A percentile compares a stretch with the other conserved stretches of the same genome.
These are phyloP conservation scores for Dothideomycetidae sp. DNA, from an alignment of 2,329 filamentous ascomycete species.

Conservation along the genomic window DNA sequence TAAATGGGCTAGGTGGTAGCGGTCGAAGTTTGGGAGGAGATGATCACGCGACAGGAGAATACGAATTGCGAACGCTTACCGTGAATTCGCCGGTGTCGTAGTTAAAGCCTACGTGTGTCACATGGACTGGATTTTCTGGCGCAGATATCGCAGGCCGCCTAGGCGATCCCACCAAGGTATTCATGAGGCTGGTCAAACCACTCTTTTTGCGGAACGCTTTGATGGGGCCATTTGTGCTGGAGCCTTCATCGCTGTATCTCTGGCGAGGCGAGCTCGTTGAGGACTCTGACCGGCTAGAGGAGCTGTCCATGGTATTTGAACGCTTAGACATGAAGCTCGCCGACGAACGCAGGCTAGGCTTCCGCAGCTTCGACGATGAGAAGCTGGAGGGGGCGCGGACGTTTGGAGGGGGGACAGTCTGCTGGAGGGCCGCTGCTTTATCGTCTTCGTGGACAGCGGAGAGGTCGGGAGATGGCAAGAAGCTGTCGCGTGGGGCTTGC, in stretches of 20 bases:
- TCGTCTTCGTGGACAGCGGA: conserved; percentile 4
- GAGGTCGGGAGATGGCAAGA: conserved; percentile 9
- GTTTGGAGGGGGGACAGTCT: background rate
- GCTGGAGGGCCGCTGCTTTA: background rate
- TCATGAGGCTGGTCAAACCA: conserved; percentile 78
- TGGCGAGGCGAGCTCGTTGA: conserved; percentile 45
- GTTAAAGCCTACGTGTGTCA: conserved; percentile 96
- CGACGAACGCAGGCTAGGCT: conserved; percentile 49
- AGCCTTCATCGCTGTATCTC: conserved; percentile 62
- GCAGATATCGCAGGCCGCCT: conserved; percentile 92
- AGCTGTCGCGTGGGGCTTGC: conserved; percentile 7
- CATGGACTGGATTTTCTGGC: conserved; percentile 92
- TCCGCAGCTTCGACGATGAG: conserved; percentile 8
- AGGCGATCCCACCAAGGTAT: conserved; percentile 67
- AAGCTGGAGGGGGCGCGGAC: background rate
- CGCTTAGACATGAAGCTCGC: conserved; percentile 44
- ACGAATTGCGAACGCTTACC: conserved; percentile 40
- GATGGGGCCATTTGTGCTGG: conserved; percentile 42
- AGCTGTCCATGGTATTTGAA: conserved; percentile 32
- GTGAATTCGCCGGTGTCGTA: conserved; percentile 94
- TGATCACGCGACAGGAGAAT: conserved; percentile 11
- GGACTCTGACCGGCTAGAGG: conserved; percentile 28
- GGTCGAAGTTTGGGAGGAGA: no score
- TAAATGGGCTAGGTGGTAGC: conserved; percentile 2
- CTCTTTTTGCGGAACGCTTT: conserved; percentile 64